Conservation (phyloP, 2,329 filamentous ascomycete genomes). For the Paecilomyces sp. region DNA sequence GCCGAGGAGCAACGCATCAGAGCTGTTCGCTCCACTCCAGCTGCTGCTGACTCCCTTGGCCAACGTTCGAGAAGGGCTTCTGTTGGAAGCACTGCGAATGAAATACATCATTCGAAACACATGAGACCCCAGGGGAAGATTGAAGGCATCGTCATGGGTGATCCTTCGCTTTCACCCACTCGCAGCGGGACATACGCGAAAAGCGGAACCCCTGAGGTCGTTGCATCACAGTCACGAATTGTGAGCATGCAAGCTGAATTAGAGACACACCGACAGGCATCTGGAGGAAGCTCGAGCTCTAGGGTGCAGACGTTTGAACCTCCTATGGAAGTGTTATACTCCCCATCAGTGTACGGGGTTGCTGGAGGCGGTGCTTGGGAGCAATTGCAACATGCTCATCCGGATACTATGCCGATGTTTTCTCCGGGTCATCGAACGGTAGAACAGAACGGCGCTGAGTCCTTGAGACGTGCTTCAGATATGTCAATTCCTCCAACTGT, state of each 20-base stretch:
- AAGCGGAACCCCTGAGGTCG: conserved; percentile 3
- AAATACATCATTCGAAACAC: not conserved
- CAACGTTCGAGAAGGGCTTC: not conserved
- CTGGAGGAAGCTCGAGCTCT: not conserved
- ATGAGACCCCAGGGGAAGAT: not conserved
- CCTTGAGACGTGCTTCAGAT: not conserved
- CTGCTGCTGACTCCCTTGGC: not conserved
- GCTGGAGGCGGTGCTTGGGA: conserved; percentile 1
- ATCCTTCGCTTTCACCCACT: conserved; percentile 6
- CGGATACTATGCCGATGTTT: conserved; percentile 2
- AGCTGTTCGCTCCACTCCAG: not conserved
- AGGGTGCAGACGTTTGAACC: not conserved
- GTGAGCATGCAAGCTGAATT: conserved; percentile 8
- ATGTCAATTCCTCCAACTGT: not conserved
- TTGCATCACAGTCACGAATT: conserved; percentile 1
- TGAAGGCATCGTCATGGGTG: conserved; percentile 9
- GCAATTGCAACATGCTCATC: conserved; percentile 1
- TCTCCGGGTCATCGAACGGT: not conserved
- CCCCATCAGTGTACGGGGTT: not conserved
- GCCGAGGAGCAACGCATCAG: not conserved
- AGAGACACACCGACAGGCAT: not conserved
- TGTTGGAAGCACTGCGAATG: not conserved
- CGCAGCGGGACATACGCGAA: conserved; percentile 6
- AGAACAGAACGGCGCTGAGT: not conserved
- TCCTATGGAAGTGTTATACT: not conserved